phyloP scores from a whole-genome alignment of 2,329 filamentous ascomycete genomes.

The Thyridium curvatum region DNA sequence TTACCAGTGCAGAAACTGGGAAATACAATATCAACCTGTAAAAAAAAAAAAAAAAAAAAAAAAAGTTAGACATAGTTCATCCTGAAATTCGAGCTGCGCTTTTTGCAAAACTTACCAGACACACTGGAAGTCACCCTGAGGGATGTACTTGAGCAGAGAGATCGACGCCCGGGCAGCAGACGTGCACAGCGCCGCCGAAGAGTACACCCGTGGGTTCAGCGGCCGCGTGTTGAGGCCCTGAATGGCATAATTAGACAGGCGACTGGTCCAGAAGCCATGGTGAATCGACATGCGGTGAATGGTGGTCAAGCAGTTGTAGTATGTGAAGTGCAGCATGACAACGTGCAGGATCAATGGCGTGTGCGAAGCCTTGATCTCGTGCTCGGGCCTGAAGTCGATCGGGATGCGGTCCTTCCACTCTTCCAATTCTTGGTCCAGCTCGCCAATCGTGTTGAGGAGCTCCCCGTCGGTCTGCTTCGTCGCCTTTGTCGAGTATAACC shows the following conservation, averaged over 20 bases:
- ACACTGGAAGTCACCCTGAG: conserved; percentile 88
- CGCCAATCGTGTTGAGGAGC: conserved; percentile 89
- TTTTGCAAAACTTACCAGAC: conserved; percentile 65
- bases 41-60: no score
- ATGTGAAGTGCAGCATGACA: conserved; percentile 90
- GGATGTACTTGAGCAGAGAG: conserved; percentile 90
- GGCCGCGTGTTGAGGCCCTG: conserved; percentile 87
- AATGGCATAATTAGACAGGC: conserved; percentile 90
- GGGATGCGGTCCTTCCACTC: conserved; percentile 96
- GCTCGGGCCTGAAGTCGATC: conserved; percentile 91
- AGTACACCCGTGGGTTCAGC: conserved; percentile 89
- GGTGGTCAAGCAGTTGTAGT: conserved; percentile 96
- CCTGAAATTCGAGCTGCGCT: no score
- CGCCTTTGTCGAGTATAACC: conserved; percentile 86
- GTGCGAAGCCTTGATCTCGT: conserved; percentile 90
- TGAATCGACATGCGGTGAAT: conserved; percentile 99
- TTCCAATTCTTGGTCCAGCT: conserved; percentile 83
- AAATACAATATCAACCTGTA: conserved; percentile 86
- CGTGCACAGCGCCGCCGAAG: conserved; percentile 86
- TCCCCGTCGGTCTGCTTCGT: conserved; percentile 89
- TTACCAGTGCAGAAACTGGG: conserved; percentile 90
- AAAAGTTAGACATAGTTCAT: neutral
- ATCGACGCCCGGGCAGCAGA: conserved; percentile 90
- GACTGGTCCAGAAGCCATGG: conserved; percentile 95
- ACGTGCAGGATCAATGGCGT: conserved; percentile 92